Evolutionary conservation across 2,329 filamentous ascomycete species (phyloP).

Genomic region (Lojkania enalia): DNA sequence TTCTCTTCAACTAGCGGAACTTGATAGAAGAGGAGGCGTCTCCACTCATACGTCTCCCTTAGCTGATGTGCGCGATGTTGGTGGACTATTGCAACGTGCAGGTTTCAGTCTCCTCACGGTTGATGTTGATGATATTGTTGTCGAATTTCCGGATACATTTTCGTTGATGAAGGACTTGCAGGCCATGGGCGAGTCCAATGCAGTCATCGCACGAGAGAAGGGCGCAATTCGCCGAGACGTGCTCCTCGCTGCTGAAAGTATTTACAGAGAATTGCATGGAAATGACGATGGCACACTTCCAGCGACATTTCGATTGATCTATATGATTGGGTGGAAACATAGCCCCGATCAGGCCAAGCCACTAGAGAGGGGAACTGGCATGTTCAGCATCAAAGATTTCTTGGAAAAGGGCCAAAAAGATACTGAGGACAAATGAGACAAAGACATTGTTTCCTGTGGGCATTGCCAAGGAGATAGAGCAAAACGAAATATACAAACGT

Average conservation of each 20-base stretch:
- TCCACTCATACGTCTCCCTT: conserved; percentile 88
- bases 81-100: conserved; percentile 80
- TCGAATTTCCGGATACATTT: conserved; percentile 90
- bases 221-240: conserved; percentile 78
- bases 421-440: no score
- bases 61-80: conserved; percentile 89
- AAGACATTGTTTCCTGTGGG: no score
- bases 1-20: conserved; percentile 87
- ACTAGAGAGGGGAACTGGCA: conserved; percentile 78
- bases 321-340: conserved; percentile 99
- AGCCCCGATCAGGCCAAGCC: conserved; percentile 78
- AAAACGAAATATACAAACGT: no score
- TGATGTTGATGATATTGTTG: conserved; percentile 94
- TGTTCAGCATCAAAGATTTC: conserved; percentile 87
- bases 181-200: conserved; percentile 94
- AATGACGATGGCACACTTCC: conserved; percentile 68
- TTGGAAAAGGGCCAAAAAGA: conserved; percentile 54
- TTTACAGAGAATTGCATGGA: conserved; percentile 85
- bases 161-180: conserved; percentile 92
- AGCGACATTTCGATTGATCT: conserved; percentile 92
- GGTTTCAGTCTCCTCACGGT: conserved; percentile 97
- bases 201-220: conserved; percentile 81
- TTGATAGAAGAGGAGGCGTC: conserved; percentile 88
- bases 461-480: no score
- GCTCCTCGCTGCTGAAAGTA: conserved; percentile 81